Conservation (phyloP, 495 filamentous ascomycete genomes). For the Podospora anserina region DNA sequence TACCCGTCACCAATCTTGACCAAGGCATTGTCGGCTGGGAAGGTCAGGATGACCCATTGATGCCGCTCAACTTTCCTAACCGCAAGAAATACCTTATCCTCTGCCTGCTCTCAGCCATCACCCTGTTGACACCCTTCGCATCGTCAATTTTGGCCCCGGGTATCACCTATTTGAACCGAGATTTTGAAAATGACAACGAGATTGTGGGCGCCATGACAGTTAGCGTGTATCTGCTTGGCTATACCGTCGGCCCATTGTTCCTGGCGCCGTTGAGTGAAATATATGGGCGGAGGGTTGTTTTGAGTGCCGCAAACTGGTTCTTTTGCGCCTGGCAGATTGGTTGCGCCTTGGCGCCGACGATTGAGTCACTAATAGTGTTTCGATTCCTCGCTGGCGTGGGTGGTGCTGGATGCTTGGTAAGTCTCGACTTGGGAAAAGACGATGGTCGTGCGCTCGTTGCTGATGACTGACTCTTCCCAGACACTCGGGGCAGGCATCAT, state of each 20-base stretch:
- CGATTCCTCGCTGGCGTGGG: conserved; percentile 58
- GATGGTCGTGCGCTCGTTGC: not conserved
- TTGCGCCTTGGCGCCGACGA: conserved; percentile 61
- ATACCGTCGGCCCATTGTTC: conserved; percentile 48
- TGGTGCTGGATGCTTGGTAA: conserved; percentile 32
- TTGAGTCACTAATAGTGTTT: conserved; percentile 58
- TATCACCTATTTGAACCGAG: conserved; percentile 48
- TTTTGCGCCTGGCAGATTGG: conserved; percentile 70
- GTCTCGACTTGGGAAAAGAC: not conserved
- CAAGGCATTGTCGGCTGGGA: conserved; percentile 57
- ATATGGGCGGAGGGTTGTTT: conserved; percentile 62
- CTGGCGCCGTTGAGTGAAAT: conserved; percentile 71
- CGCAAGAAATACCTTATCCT: conserved; percentile 69
- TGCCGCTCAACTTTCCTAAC: conserved; percentile 65
- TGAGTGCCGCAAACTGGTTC: conserved; percentile 61
- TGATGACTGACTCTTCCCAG: conserved; percentile 10
- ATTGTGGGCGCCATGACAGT: conserved; percentile 40
- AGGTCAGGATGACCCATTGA: conserved; percentile 62
- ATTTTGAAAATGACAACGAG: conserved; percentile 47
- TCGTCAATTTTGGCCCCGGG: conserved; percentile 66
- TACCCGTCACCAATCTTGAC: conserved; percentile 46
- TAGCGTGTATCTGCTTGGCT: conserved; percentile 46
- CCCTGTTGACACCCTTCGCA: conserved; percentile 60
- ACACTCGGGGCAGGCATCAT: conserved; percentile 57
- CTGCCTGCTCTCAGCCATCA: conserved; percentile 45